These are phyloP conservation scores for Apiospora kogelbergensis DNA, from an alignment of 2,329 filamentous ascomycete genomes.

Conservation along the genomic window DNA sequence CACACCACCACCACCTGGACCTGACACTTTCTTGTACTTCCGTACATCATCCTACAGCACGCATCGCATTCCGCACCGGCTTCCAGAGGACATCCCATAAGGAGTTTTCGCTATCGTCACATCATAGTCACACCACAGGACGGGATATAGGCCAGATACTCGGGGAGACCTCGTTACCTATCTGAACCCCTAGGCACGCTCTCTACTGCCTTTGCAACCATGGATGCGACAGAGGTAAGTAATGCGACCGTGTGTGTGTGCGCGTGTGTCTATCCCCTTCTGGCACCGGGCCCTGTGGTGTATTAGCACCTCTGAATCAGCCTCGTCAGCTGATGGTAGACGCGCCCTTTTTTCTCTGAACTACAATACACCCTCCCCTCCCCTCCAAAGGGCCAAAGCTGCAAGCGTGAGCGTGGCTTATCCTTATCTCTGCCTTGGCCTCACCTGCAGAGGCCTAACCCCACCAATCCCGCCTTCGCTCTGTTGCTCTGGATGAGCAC, in stretches of 20 bases:
- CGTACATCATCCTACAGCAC: not conserved
- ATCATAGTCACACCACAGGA: not conserved
- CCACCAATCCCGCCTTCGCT: slow-evolving; percentile 15
- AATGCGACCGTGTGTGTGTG: not conserved
- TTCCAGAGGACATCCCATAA: not conserved
- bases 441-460: slow-evolving; percentile 7
- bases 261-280: not conserved
- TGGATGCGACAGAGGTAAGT: not conserved
- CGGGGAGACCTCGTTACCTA: not conserved
- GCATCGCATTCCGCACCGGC: not conserved
- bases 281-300: not conserved
- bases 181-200: not conserved
- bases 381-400: not conserved
- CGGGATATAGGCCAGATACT: not conserved
- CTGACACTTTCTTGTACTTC: not conserved
- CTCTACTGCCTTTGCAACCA: not conserved
- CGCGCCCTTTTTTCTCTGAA: not conserved
- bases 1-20: not conserved
- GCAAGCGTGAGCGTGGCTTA: slow-evolving; percentile 6
- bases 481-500: not conserved
- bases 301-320: not conserved
- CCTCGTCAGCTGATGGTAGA: not conserved
- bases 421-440: not conserved
- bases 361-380: not conserved
- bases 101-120: not conserved